Evolutionary conservation across 352 stramenopile species (phyloP).

Genomic region (Globisporangium radiosum): DNA sequence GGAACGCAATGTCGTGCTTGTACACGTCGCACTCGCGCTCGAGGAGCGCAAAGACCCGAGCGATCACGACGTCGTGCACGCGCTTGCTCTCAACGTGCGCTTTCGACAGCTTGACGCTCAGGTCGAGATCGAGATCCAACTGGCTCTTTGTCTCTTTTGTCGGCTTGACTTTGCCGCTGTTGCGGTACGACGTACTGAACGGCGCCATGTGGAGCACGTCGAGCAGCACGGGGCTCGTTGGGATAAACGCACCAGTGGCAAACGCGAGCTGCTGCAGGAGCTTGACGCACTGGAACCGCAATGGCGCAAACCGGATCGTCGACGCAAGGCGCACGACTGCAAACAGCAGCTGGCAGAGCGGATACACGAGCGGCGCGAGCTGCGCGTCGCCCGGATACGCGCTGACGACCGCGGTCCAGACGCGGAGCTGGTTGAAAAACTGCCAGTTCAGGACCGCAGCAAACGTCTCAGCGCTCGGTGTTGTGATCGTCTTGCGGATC

Average conservation of each 20-base stretch:
- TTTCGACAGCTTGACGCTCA: conserved; percentile 91
- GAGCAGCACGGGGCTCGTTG: conserved; percentile 90
- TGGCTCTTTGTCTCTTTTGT: conserved; percentile 29
- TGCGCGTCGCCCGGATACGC: conserved; percentile 81
- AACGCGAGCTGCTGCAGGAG: conserved; percentile 95
- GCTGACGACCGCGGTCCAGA: conserved; percentile 95
- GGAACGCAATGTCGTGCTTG: conserved; percentile 94
- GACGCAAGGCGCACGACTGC: conserved; percentile 72
- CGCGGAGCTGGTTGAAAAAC: conserved; percentile 95
- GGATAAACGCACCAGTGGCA: conserved; percentile 93
- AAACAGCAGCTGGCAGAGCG: conserved; percentile 88
- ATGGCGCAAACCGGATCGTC: conserved; percentile 81
- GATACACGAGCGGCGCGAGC: conserved; percentile 93
- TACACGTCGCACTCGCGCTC: conserved; percentile 94
- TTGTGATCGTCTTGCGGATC: conserved; percentile 93
- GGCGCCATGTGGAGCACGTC: conserved; percentile 92
- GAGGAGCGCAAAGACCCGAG: conserved; percentile 91
- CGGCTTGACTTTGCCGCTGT: conserved; percentile 28
- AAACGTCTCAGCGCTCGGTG: conserved; percentile 88
- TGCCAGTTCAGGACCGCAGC: conserved; percentile 95
- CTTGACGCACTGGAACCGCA: conserved; percentile 96
- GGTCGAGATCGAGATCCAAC: conserved; percentile 58
- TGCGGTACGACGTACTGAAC: conserved; percentile 82
- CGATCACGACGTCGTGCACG: conserved; percentile 88
- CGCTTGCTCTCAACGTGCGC: conserved; percentile 79